Base-by-base conservation (phyloP, 805 yeast genomes). In the Helenozyma rhizophorensis region DNA sequence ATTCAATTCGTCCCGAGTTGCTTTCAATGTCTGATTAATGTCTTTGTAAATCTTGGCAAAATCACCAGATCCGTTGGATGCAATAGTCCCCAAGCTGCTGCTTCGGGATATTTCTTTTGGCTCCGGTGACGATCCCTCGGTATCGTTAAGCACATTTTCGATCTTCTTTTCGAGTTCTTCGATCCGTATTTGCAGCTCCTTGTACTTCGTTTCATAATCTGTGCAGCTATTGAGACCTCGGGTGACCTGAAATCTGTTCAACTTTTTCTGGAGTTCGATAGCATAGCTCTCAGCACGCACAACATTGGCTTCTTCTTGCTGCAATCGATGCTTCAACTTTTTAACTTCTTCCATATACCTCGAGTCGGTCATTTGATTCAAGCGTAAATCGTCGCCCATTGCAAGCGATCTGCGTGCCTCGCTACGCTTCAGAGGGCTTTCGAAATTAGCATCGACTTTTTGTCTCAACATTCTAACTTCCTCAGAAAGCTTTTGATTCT, bases 391-490 rank as follows among this genome's bases (percentile, higher is more conserved):
- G 26, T 62, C 68, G 3, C 66, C 68, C 10, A 57, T 41, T 6
- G 62, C 60, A 26, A 61, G 31, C 1, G 68, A 61, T 21, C 64
- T 46, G 34, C 65, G 34, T 10, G 47, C 44, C 15, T 40, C 43
- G 27, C 44, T 36, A 14, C 50, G 28, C 23, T 45, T 42, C 42
- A 42, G 42, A 5, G 48, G 49, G 21, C 47, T 45, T 19, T 47
- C 45, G 12, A 45, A 42, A 21, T 19, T 35, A 21, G 34, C 47
- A 13, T 37, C 36, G 42, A 40, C 48, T 43, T 39, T 32, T 2
- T 80, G 72, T 43, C 80, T 82, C 10, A 83, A 55, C 45, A 81
- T 59, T 21, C 70, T 68, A 32, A 80, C 48, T 38, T 81, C 86
- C 27, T 81, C 77, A 15, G 65, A 59, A 27, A 80, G 52, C 37